Base-by-base conservation (phyloP, 2,329 filamentous ascomycete genomes). In the Penicillium sp. region DNA sequence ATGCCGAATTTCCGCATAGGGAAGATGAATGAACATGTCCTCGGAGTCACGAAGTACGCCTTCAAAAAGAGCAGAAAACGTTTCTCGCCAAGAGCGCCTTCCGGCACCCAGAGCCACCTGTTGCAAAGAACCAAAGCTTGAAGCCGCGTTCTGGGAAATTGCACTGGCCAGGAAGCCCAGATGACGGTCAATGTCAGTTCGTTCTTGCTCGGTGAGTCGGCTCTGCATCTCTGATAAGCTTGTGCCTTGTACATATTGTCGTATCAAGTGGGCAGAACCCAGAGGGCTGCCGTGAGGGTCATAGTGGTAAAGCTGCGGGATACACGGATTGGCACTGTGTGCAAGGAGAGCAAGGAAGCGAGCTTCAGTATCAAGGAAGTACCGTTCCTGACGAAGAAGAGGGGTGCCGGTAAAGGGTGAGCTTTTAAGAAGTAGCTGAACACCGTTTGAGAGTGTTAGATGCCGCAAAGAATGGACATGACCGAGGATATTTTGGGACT, bases 11-110 rank as follows among this genome's bases (percentile, higher is more conserved):
- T 72, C 70, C 7, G 73, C 68, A 50, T 80, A 80, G 0, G 77
- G 77, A 5, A 80, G 55, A 41, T 71, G 75, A 49, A 81, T 70
- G 9, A 79, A 71, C 59, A 76, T 74, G 42, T 81, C 77, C 54
- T 81, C 78, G 11, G 71, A 75, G 50, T 81, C 78, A 11, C 75
- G 74, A 16, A 81, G 62, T 7, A 73, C 61, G 8, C 69, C 63
- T 54, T 80, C 77, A 14, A 80, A 62, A 26, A 80, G 65, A 4
- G 57, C 51, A 16, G 71, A 59, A 48, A 80, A 81, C 9, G 72
- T 73, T 39, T 74, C 69, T 37, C 67, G 64, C 78, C 78, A 81
- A 3, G 72, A 72, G n/a, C 49, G 53, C 39, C 59, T 68, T 11
- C 75, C 74, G 16, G 58, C 58, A n/a, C 70, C 69, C 10, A 57